A percentile compares a stretch with the other conserved stretches of the same genome.
Conservation (phyloP, 148 eudicot species). For the Rheum nobile region DNA sequence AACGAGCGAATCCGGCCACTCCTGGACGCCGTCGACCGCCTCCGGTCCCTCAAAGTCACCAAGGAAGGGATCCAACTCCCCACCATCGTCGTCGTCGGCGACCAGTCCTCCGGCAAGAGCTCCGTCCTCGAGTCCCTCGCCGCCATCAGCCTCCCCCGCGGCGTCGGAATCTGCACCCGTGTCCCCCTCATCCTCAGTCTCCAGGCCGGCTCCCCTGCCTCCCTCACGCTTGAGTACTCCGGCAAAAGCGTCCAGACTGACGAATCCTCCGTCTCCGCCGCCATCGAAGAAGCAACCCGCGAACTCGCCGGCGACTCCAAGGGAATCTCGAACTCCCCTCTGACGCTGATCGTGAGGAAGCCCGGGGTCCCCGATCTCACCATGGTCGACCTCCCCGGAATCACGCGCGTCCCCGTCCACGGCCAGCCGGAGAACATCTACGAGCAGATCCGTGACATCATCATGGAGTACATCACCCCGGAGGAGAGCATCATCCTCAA, state of each 20-base stretch:
- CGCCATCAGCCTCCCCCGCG: background rate
- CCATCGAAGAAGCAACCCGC: background rate
- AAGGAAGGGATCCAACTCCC: background rate
- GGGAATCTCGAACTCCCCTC: background rate
- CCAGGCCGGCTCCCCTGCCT: background rate
- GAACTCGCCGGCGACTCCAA: too few species aligned
- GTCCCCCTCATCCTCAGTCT: background rate
- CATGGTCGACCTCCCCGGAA: constrained; percentile 16
- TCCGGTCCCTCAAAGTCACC: background rate
- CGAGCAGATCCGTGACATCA: constrained; percentile 11
- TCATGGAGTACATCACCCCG: background rate
- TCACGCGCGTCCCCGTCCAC: constrained; percentile 18
- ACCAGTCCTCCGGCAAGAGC: background rate
- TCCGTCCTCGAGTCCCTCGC: background rate
- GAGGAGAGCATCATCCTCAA: background rate
- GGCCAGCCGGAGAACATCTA: constrained; percentile 20
- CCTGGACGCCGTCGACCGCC: background rate
- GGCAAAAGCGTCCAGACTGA: background rate
- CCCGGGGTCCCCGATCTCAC: background rate
- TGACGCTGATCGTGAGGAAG: background rate
- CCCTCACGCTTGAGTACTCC: background rate
- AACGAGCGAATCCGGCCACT: background rate
- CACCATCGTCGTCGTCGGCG: constrained; percentile 1
- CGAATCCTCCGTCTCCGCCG: background rate
- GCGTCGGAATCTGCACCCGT: background rate